Conservation (phyloP, 2,329 filamentous ascomycete genomes). For the Diaporthe australafricana region DNA sequence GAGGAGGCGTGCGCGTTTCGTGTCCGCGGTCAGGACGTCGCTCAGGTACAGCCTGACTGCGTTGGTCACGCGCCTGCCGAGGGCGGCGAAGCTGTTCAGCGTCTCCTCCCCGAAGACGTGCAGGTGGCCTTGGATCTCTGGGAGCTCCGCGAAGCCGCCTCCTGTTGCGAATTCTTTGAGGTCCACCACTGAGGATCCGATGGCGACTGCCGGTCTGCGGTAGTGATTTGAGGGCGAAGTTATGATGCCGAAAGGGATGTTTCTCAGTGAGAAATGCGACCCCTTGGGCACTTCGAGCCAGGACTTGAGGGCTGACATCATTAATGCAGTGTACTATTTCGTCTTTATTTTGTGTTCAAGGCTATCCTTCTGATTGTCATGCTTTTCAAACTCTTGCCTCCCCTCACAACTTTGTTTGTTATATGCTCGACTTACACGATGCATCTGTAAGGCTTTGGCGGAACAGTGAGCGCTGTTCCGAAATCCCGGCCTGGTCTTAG, state of each 20-base stretch:
- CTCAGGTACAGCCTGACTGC: conserved; percentile 77
- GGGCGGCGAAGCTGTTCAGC: conserved; percentile 77
- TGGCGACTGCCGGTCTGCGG: conserved; percentile 76
- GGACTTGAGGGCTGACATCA: conserved; percentile 36
- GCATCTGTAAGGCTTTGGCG: background rate
- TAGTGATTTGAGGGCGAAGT: conserved; percentile 67
- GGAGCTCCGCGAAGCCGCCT: conserved; percentile 51
- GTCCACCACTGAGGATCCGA: conserved; percentile 79
- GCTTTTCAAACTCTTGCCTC: background rate
- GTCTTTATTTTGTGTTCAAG: background rate
- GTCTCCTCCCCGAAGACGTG: conserved; percentile 58
- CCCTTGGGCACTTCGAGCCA: conserved; percentile 49
- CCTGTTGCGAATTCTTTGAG: conserved; percentile 68
- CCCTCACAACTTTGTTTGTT: background rate
- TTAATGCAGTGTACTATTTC: too few species aligned
- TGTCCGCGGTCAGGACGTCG: conserved; percentile 68
- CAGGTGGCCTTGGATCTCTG: conserved; percentile 36
- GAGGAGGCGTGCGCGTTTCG: conserved; percentile 50
- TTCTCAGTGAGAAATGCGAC: conserved; percentile 76
- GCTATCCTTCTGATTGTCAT: background rate
- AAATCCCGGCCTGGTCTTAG: background rate
- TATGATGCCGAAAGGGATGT: conserved; percentile 88
- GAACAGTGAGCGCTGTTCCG: background rate
- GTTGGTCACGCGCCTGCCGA: conserved; percentile 76
- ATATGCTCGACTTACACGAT: background rate